Percentiles rank a stretch among this genome's conserved stretches.
phyloP scores from a whole-genome alignment of 2,329 filamentous ascomycete genomes.

The Falciphora oryzae region DNA sequence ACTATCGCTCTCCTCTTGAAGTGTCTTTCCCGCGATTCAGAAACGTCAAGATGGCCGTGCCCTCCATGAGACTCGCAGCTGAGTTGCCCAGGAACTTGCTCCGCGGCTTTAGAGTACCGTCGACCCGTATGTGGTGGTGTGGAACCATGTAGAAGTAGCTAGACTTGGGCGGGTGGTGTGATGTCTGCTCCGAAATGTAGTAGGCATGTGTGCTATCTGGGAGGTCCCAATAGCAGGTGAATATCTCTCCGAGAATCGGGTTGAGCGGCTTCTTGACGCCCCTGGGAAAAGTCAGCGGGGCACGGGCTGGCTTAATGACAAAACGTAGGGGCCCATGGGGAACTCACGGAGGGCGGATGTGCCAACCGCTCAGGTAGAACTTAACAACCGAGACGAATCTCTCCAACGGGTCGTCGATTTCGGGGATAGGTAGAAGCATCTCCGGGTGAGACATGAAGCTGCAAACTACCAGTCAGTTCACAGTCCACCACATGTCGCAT shows the following conservation, averaged over 20 bases:
- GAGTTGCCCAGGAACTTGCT: conserved; percentile 97
- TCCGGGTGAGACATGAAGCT: conserved; percentile 99
- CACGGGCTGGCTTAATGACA: conserved; percentile 3
- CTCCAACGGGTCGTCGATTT: conserved; percentile 80
- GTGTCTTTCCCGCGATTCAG: conserved; percentile 67
- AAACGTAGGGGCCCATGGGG: conserved; percentile 1
- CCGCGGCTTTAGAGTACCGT: conserved; percentile 89
- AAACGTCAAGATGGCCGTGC: conserved; percentile 79
- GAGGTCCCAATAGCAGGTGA: conserved; percentile 94
- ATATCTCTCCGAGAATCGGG: conserved; percentile 90
- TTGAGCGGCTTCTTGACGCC: conserved; percentile 98
- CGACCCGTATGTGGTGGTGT: conserved; percentile 87
- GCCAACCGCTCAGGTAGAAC: conserved; percentile 98
- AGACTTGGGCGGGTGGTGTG: conserved; percentile 95
- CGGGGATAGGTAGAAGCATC: conserved; percentile 80
- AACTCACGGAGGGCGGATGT: conserved; percentile 90
- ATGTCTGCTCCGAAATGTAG: conserved; percentile 97
- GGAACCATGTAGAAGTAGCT: conserved; percentile 99
- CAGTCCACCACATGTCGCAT: conserved; percentile 10
- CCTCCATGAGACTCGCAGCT: conserved; percentile 97
- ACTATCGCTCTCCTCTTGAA: conserved; percentile 79
- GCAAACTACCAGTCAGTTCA: conserved; percentile 12
- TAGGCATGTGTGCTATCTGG: conserved; percentile 79
- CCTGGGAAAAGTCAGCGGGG: conserved; percentile 37
- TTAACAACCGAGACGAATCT: conserved; percentile 94